Evolutionary conservation across 192 early-diverging fungal genomes (phyloP).

Genomic region (Coemansia sp.): DNA sequence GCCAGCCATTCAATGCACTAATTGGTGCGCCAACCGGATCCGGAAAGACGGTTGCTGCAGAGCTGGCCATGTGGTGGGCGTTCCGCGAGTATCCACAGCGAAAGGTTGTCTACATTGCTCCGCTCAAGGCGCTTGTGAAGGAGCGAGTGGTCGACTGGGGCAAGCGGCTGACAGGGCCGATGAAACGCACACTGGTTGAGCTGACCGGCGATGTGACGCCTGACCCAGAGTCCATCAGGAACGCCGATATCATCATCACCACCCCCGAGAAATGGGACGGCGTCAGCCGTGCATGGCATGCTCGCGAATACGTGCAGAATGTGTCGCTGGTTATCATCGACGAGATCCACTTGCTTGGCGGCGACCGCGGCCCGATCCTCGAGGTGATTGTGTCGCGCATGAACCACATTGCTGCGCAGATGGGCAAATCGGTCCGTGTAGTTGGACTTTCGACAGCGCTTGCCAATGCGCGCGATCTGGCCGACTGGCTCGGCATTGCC

Average conservation of each 20-base stretch:
- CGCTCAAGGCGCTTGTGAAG: constrained; percentile 94
- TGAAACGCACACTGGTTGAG: constrained; percentile 87
- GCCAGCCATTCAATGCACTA: constrained; percentile 77
- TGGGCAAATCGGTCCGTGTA: constrained; percentile 74
- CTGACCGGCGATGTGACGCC: constrained; percentile 96
- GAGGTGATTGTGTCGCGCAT: constrained; percentile 98
- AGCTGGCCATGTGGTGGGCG: constrained; percentile 92
- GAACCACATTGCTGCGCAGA: constrained; percentile 92
- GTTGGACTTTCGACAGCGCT: constrained; percentile 95
- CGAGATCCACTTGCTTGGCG: constrained; percentile 96
- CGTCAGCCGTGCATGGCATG: constrained; percentile 89
- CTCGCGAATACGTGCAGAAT: constrained; percentile 80
- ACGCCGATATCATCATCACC: constrained; percentile 95
- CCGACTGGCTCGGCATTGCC: constrained; percentile 93
- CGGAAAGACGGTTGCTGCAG: constrained; percentile 96
- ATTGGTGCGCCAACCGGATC: constrained; percentile 97
- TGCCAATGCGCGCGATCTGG: constrained; percentile 94
- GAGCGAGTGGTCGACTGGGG: constrained; percentile 93
- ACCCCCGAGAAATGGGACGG: constrained; percentile 99
- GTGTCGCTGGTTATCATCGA: constrained; percentile 95
- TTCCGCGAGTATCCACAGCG: constrained; percentile 74
- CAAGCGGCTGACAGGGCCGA: constrained; percentile 61
- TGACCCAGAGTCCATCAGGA: constrained; percentile 79
- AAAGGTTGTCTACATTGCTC: constrained; percentile 98
- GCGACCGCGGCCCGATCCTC: constrained; percentile 94